These are phyloP conservation scores for Narthecium ossifragum DNA, from an alignment of 106 monocot genomes.

Conservation along the genomic window DNA sequence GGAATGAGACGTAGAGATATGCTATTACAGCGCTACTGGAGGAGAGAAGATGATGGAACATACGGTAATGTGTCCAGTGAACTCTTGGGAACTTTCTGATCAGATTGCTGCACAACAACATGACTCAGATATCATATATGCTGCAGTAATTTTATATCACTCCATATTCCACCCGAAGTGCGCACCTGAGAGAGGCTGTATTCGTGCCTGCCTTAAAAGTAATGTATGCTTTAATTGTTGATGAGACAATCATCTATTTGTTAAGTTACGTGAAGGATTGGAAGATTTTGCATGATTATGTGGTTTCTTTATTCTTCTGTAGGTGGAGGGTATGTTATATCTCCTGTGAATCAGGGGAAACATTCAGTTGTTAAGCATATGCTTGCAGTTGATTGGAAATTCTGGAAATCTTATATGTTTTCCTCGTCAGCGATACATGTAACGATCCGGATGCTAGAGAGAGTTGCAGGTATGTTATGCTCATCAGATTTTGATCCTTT, in stretches of 20 bases:
- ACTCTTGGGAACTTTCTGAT: neutral
- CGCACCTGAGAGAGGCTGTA: conserved; percentile 59
- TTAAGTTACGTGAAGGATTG: neutral
- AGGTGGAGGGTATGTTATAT: conserved; percentile 99
- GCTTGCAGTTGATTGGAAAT: conserved; percentile 98
- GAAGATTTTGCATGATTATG: neutral
- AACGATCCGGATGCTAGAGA: conserved; percentile 80
- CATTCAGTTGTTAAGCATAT: conserved; percentile 97
- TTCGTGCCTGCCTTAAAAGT: conserved; percentile 98
- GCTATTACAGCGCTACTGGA: conserved; percentile 79
- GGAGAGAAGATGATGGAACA: conserved; percentile 97
- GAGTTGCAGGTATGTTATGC: conserved; percentile 65
- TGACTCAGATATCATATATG: conserved; percentile 7
- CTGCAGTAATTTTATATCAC: conserved; percentile 87
- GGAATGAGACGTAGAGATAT: conserved; percentile 90
- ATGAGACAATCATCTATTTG: neutral
- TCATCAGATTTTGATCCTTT: neutral
- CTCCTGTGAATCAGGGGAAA: conserved; percentile 84
- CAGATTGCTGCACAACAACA: neutral
- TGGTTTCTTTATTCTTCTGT: conserved; percentile 5
- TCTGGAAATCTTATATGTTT: conserved; percentile 83
- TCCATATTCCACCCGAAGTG: conserved; percentile 77
- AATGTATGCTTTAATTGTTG: conserved; percentile 69
- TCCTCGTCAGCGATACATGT: conserved; percentile 66
- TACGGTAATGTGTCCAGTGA: conserved; percentile 50